These are phyloP conservation scores for Epichloe sibirici DNA, from an alignment of 2,329 filamentous ascomycete genomes.

Conservation along the genomic window DNA sequence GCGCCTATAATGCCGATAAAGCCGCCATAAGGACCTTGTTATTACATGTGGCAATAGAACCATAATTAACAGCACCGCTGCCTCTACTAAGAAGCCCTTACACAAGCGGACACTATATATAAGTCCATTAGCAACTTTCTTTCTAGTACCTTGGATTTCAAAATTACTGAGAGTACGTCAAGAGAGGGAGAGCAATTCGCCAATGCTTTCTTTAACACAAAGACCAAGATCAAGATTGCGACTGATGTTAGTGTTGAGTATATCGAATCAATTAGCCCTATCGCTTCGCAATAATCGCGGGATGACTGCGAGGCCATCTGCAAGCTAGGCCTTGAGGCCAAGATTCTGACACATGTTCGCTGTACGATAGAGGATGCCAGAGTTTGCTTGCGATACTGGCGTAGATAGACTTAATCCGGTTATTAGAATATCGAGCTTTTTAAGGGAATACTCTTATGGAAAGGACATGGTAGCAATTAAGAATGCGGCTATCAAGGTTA, in stretches of 20 bases:
- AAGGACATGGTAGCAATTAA: constrained; percentile 73
- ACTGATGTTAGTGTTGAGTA: constrained; percentile 14
- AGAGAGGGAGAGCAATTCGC: constrained; percentile 71
- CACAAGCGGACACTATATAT: constrained; percentile 2
- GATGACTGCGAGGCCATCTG: constrained; percentile 83
- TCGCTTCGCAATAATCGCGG: constrained; percentile 57
- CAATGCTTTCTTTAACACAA: constrained; percentile 66
- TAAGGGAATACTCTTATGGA: constrained; percentile 76
- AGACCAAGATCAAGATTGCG: constrained; percentile 40
- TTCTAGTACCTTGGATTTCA: constrained; percentile 9
- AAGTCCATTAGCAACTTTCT: constrained; percentile 8
- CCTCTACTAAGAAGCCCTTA: not conserved
- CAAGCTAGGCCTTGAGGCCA: constrained; percentile 71
- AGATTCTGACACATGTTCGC: constrained; percentile 17
- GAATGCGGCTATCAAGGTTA: constrained; percentile 42
- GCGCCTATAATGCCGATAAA: too few species aligned
- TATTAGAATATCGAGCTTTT: constrained; percentile 72
- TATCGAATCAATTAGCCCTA: constrained; percentile 69
- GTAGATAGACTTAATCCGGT: constrained; percentile 33
- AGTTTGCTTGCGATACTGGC: constrained; percentile 1
- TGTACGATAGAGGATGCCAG: constrained; percentile 10
- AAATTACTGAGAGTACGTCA: constrained; percentile 7
- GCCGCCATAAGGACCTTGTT: too few species aligned
- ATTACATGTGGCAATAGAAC: not conserved
- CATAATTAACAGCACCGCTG: not conserved